Evolutionary conservation across 2,329 filamentous ascomycete genomes (phyloP), one percentile per base, ranked within the genome.

Genomic region (Fulvia fulva): DNA sequence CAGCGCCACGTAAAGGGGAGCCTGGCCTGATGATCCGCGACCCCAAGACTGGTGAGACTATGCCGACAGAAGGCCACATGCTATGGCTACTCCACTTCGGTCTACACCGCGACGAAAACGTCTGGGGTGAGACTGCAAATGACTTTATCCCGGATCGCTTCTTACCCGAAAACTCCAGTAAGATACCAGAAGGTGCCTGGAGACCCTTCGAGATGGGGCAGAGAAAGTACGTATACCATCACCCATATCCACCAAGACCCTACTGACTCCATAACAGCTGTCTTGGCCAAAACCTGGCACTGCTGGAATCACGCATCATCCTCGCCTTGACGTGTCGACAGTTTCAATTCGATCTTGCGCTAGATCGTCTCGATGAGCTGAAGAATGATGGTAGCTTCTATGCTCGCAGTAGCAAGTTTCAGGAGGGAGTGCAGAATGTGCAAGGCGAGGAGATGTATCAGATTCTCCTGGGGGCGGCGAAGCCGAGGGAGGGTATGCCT

Each of bases 121-220:
- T 74, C 59, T 83, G 77, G 77, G 69, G 71, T 1, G 68, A 56
- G 1, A 53, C 54, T 1, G 58, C 74, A 1, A 71, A 78, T 0
- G 67, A 73, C n/a, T 83, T 81, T 65, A 55, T 80, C 1, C 80
- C 78, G 0, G 78, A 81, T 49, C 76, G 81, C 11, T 83, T 75
- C 65, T 63, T 77, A 4, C 58, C 64, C 1, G 55, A 58, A 23
- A 65, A 63, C 43, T 34, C 57, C 1, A 51, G 59, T 6, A 64
- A 75, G 60, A 65, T 74, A 16, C 64, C 70, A 34, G 75, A 78
- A 51, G 76, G 77, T 55, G 78, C 80, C 0, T 85, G 76, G 74
- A 75, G 81, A 9, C 74, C 79, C 0, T 86, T 86, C 65, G 80
- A 82, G 63, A 71, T 76, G 47, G 83, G 83, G 0, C 75, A 77